Conservation (phyloP, 1,139 yeast species). For the Scheffersomyces parashehatae region DNA sequence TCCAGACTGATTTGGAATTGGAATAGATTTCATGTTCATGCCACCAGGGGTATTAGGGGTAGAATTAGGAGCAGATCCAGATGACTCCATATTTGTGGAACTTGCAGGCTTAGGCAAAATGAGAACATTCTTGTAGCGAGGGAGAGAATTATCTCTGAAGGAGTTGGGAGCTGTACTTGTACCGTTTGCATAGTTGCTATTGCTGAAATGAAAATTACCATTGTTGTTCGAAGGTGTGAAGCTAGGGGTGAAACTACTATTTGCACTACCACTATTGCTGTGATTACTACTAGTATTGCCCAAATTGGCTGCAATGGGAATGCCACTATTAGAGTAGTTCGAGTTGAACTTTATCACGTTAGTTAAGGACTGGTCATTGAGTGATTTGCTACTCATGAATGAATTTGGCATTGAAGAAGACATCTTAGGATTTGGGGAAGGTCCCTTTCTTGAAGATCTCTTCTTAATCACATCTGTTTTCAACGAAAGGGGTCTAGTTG, state of each 20-base stretch:
- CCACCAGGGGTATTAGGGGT: slow-evolving; percentile 12
- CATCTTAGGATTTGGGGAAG: slow-evolving; percentile 9
- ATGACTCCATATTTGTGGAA: neutral
- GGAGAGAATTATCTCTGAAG: slow-evolving; percentile 6
- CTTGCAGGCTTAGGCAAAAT: slow-evolving; percentile 43
- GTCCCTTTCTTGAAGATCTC: slow-evolving; percentile 43
- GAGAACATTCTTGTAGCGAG: slow-evolving; percentile 40
- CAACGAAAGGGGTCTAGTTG: slow-evolving; percentile 53
- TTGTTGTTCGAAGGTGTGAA: too few relatives aligned
- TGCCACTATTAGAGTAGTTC: slow-evolving; percentile 10
- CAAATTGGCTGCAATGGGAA: slow-evolving; percentile 7
- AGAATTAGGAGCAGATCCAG: slow-evolving; percentile 1
- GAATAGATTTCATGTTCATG: slow-evolving; percentile 21
- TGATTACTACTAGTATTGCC: neutral
- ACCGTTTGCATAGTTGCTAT: neutral
- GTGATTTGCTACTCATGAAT: slow-evolving; percentile 3
- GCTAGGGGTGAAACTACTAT: too few relatives aligned
- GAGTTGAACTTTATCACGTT: slow-evolving; percentile 12
- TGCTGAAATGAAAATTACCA: too few relatives aligned
- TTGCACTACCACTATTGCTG: neutral
- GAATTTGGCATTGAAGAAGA: slow-evolving; percentile 4
- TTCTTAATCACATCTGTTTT: slow-evolving; percentile 61
- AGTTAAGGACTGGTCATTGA: neutral
- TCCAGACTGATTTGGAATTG: slow-evolving; percentile 20
- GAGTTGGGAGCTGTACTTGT: slow-evolving; percentile 4